These are phyloP conservation scores for Arachis hypogaea DNA, from an alignment of 306 rosid genomes.

Conservation along the genomic window DNA sequence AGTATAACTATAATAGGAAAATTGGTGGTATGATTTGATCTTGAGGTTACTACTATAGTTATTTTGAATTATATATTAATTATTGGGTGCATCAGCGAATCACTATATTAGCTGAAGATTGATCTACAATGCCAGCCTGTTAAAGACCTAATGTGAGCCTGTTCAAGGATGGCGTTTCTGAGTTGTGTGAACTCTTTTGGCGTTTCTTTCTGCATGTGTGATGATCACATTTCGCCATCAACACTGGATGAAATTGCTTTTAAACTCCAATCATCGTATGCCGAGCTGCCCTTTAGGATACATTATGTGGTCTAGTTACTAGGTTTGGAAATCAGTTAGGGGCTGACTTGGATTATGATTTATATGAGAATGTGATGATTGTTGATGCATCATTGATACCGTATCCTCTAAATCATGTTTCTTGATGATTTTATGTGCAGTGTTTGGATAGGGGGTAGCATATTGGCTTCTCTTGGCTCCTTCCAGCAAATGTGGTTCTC, in stretches of 20 bases:
- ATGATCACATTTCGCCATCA: background rate
- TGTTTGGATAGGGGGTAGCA: conserved; percentile 99
- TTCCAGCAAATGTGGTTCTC: conserved; percentile 93
- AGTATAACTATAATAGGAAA: too few species aligned
- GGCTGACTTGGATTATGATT: conserved; percentile 41
- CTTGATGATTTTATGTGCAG: conserved; percentile 49
- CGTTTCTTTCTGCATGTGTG: background rate
- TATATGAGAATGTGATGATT: conserved; percentile 21
- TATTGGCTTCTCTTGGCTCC: conserved; percentile 99
- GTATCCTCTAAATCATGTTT: conserved; percentile 28
- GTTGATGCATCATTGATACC: conserved; percentile 8
- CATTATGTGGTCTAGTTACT: conserved; percentile 23
- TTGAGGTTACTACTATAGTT: background rate
- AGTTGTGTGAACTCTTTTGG: background rate
- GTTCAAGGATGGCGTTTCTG: background rate
- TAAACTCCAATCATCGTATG: background rate
- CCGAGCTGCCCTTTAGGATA: background rate
- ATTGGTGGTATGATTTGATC: background rate
- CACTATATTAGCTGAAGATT: background rate
- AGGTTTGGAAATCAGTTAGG: background rate
- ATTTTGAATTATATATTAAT: too few species aligned
- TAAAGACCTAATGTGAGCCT: background rate
- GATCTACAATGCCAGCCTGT: too few species aligned
- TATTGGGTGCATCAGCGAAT: too few species aligned
- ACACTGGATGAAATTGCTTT: conserved; percentile 1